Percentiles rank a stretch among this genome's conserved stretches.
Conservation (phyloP, 1,139 yeast genomes). For the Saccharomycopsis hybrid region DNA sequence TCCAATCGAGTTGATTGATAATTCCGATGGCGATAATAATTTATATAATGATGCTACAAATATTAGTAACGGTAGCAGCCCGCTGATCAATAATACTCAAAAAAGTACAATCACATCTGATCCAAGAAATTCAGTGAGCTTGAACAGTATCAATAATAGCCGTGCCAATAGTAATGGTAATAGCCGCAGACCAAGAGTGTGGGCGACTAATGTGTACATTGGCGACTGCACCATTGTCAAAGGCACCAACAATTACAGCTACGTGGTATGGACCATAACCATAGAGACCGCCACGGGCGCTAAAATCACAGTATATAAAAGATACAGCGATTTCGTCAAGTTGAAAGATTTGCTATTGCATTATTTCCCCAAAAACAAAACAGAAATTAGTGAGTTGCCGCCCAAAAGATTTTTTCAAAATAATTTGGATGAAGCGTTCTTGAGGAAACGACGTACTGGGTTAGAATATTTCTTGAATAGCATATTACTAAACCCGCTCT, state of each 20-base stretch:
- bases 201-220: conserved; percentile 36
- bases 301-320: conserved; percentile 44
- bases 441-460: conserved; percentile 58
- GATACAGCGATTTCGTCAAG: conserved; percentile 59
- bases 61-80: too few relatives aligned
- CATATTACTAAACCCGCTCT: conserved; percentile 58
- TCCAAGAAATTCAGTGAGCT: too few relatives aligned
- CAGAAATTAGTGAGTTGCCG: conserved; percentile 56
- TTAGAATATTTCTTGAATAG: conserved; percentile 69
- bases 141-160: background rate
- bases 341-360: conserved; percentile 39
- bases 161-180: conserved; percentile 9
- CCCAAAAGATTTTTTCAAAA: conserved; percentile 49
- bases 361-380: conserved; percentile 34
- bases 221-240: conserved; percentile 36
- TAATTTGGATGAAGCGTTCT: conserved; percentile 47
- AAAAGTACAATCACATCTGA: too few relatives aligned
- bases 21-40: conserved; percentile 3
- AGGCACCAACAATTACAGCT: conserved; percentile 31
- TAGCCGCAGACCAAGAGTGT: too few relatives aligned
- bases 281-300: conserved; percentile 33
- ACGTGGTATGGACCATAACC: conserved; percentile 36
- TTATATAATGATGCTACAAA: too few relatives aligned
- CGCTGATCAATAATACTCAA: too few relatives aligned
- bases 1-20: conserved; percentile 25